Conservation (phyloP, 2,329 filamentous ascomycete species). For the Botrytis aclada region DNA sequence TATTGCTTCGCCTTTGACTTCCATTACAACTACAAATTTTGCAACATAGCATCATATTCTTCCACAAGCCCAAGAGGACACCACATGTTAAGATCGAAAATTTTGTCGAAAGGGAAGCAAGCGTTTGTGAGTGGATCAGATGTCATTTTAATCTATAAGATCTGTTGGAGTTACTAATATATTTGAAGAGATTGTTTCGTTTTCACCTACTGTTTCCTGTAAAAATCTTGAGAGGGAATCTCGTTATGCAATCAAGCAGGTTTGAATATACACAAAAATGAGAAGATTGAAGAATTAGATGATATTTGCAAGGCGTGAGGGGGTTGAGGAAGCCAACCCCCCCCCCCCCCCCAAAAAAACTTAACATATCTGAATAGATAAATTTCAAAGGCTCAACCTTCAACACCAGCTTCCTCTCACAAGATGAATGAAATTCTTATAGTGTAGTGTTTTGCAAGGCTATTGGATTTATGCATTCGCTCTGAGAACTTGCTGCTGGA, state of each 20-base stretch:
- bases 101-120: not conserved
- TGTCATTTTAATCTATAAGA: rapidly evolving
- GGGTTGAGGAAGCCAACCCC: not conserved
- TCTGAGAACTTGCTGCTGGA: not conserved
- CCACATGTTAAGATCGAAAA: not conserved
- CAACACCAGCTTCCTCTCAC: not conserved
- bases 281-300: not conserved
- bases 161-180: not conserved
- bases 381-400: not conserved
- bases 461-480: not conserved
- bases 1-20: not conserved
- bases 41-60: not conserved
- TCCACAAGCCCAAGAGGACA: not conserved
- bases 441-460: not conserved
- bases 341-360: too few species aligned
- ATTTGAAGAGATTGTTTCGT: rapidly evolving
- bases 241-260: not conserved
- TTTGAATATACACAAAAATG: not conserved
- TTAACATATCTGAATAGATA: too few species aligned
- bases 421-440: not conserved
- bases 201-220: not conserved
- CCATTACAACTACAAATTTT: not conserved
- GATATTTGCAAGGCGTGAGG: not conserved
- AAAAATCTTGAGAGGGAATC: not conserved
- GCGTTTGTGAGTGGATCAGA: not conserved